Evolutionary conservation across 257 asterid species (phyloP).

Genomic region (Solanum etuberosum): DNA sequence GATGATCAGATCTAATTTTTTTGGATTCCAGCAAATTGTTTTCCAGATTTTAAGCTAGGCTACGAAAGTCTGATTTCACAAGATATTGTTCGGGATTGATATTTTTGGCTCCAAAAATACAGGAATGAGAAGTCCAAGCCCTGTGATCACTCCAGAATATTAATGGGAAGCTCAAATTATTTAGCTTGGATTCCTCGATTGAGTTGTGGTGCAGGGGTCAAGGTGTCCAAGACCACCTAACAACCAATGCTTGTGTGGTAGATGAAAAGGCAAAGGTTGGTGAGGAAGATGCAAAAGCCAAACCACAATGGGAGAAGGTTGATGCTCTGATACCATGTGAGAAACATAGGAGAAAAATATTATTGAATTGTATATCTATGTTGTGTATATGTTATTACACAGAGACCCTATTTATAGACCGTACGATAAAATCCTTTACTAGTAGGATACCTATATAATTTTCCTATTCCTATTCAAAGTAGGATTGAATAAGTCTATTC

Average conservation of each 20-base stretch:
- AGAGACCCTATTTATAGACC: background rate
- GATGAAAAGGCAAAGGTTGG: background rate
- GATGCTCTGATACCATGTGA: background rate
- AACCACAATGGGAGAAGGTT: background rate
- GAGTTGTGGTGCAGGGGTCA: background rate
- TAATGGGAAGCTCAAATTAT: background rate
- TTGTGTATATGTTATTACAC: no score
- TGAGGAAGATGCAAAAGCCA: background rate
- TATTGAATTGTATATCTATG: background rate
- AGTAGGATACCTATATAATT: background rate
- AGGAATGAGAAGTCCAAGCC: background rate
- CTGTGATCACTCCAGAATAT: background rate
- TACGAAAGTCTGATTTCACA: background rate
- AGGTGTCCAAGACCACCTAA: background rate
- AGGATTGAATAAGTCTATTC: background rate
- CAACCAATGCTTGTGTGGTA: background rate
- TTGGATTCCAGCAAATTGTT: background rate
- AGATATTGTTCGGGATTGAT: background rate
- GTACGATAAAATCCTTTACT: background rate
- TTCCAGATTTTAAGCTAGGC: background rate
- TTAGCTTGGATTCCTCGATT: background rate
- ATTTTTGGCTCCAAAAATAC: background rate
- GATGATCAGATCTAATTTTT: background rate
- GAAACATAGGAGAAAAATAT: background rate
- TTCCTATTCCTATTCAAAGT: background rate